These are phyloP conservation scores for Piper longum DNA, from an alignment of 164 flowering plant genomes.

Conservation along the genomic window DNA sequence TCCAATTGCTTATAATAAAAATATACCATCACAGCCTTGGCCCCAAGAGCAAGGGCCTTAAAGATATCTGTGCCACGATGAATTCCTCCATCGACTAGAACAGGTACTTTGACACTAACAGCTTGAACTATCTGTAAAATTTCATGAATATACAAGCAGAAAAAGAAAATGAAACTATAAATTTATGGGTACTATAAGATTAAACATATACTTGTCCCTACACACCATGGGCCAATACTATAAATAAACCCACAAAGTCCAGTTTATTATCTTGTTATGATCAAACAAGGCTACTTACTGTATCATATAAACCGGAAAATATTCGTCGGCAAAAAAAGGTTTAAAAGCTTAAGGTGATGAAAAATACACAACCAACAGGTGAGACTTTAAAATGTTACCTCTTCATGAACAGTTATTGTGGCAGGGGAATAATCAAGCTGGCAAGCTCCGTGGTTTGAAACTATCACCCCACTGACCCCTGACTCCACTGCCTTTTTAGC, in stretches of 20 bases:
- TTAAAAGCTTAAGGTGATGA: too few species aligned
- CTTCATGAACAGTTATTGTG: constrained; percentile 63
- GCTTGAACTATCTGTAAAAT: constrained; percentile 43
- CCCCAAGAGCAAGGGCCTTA: constrained; percentile 88
- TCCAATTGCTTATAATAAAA: not conserved
- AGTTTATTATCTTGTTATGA: too few species aligned
- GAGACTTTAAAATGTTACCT: constrained; percentile 21
- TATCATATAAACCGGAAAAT: not conserved
- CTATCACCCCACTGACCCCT: constrained; percentile 64
- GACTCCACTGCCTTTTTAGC: constrained; percentile 55
- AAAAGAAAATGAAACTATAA: too few species aligned
- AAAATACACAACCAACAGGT: too few species aligned
- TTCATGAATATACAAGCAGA: too few species aligned
- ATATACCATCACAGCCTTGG: constrained; percentile 63
- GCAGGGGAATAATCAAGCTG: constrained; percentile 68
- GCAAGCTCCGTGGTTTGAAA: constrained; percentile 81
- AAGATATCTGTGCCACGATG: constrained; percentile 75
- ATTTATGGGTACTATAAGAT: too few species aligned
- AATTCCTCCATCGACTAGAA: constrained; percentile 69
- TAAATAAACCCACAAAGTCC: too few species aligned
- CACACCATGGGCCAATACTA: too few species aligned
- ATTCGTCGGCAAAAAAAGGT: not conserved
- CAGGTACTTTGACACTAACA: constrained; percentile 56
- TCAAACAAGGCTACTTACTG: too few species aligned
- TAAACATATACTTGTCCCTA: too few species aligned